phyloP scores from a whole-genome alignment of 2,329 filamentous ascomycete species.

The Apiospora malaysiana region DNA sequence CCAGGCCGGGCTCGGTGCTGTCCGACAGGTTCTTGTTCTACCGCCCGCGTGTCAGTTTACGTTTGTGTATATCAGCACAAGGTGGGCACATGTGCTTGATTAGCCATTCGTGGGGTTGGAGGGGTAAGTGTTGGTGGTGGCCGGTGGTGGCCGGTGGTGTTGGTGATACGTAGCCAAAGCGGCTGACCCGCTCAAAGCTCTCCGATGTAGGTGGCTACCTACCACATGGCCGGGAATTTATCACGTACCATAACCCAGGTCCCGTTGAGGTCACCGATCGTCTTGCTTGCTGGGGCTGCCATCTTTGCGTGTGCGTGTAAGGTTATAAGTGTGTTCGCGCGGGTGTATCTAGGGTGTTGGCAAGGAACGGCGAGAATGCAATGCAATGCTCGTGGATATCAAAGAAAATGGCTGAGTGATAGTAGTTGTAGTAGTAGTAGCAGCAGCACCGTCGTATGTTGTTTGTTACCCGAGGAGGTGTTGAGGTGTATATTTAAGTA shows the following conservation, averaged over 20 bases:
- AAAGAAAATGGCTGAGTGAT: background rate
- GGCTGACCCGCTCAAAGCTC: background rate
- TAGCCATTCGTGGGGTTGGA: no score
- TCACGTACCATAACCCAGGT: conserved; percentile 70
- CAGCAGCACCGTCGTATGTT: background rate
- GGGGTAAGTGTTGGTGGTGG: no score
- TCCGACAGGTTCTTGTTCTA: conserved; percentile 81
- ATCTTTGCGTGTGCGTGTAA: conserved; percentile 48
- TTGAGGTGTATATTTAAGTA: background rate
- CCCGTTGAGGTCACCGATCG: conserved; percentile 70
- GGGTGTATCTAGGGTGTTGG: background rate
- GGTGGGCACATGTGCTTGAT: background rate
- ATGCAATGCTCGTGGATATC: background rate
- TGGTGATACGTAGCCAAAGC: background rate
- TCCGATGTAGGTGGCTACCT: background rate
- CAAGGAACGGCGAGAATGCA: background rate
- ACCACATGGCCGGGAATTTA: background rate
- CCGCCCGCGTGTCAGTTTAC: conserved; percentile 5
- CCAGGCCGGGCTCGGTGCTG: conserved; percentile 69
- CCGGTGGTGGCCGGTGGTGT: no score
- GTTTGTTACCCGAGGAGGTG: background rate
- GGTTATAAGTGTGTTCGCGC: background rate
- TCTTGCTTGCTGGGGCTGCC: conserved; percentile 74
- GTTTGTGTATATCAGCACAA: background rate
- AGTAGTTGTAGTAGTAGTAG: no score